Conservation (phyloP, 305 asterid species). For the Rubia peregrina region DNA sequence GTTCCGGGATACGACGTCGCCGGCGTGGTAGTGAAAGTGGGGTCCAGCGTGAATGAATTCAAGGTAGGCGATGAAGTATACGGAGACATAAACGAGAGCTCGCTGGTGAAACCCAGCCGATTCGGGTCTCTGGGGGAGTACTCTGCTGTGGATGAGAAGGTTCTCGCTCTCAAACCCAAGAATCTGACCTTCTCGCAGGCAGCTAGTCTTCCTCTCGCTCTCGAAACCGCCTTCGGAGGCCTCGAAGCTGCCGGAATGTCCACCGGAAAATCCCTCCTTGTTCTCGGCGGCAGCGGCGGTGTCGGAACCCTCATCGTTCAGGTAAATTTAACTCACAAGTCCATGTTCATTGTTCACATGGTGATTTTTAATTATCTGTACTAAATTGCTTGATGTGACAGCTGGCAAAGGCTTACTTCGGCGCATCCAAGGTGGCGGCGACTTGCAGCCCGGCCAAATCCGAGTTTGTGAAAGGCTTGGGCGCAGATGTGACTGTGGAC, state of each 20-base stretch:
- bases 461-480: constrained; percentile 62
- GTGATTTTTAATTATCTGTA: neutral
- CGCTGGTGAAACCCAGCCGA: constrained; percentile 51
- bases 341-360: neutral
- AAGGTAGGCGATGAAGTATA: constrained; percentile 80
- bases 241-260: constrained; percentile 57
- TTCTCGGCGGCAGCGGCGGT: constrained; percentile 89
- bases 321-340: constrained; percentile 23
- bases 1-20: constrained; percentile 90
- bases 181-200: constrained; percentile 62
- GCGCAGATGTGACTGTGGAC: constrained; percentile 73
- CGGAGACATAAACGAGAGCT: constrained; percentile 59
- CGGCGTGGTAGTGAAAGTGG: constrained; percentile 70
- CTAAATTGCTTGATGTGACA: constrained; percentile 17
- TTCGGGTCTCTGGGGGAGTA: constrained; percentile 72
- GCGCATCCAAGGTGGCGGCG: constrained; percentile 86
- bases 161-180: constrained; percentile 60
- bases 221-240: constrained; percentile 80
- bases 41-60: constrained; percentile 53
- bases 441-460: constrained; percentile 64
- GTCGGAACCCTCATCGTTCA: constrained; percentile 72
- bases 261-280: constrained; percentile 60
- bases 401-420: constrained; percentile 81
- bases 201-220: constrained; percentile 66
- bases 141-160: constrained; percentile 75